A percentile compares a stretch with the other conserved stretches of the same genome.
phyloP scores from a whole-genome alignment of 495 filamentous ascomycete species.

The Trichocladium antarcticum region DNA sequence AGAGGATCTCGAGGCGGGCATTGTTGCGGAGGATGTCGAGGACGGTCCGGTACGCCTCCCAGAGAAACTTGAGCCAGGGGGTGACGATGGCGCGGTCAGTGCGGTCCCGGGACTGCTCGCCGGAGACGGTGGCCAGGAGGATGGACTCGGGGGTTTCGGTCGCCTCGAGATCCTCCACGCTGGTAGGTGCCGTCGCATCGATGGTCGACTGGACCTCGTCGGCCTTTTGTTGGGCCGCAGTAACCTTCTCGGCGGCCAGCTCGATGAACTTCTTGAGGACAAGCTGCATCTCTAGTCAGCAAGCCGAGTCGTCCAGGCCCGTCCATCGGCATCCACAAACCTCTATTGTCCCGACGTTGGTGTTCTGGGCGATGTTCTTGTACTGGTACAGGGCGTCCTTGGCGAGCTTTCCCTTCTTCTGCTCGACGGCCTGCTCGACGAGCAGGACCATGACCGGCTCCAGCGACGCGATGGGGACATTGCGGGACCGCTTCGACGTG shows the following conservation, averaged over 20 bases:
- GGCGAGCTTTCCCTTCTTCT: conserved; percentile 92
- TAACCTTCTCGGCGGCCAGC: conserved; percentile 90
- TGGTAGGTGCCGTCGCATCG: conserved; percentile 56
- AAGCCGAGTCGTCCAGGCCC: conserved; percentile 6
- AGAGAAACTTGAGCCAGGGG: conserved; percentile 97
- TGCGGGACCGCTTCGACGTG: conserved; percentile 91
- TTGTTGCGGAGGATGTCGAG: conserved; percentile 98
- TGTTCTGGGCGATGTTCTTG: conserved; percentile 99
- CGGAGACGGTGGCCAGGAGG: conserved; percentile 91
- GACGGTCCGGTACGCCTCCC: conserved; percentile 99
- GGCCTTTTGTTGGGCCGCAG: conserved; percentile 88
- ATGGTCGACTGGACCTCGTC: conserved; percentile 85
- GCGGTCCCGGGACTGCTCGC: conserved; percentile 90
- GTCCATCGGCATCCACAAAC: conserved; percentile 30
- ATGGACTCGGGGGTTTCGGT: conserved; percentile 97
- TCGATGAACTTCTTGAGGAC: conserved; percentile 97
- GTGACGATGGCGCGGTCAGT: conserved; percentile 97
- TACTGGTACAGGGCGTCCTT: conserved; percentile 99
- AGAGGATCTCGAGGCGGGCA: conserved; percentile 91
- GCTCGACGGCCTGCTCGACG: conserved; percentile 90
- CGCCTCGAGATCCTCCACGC: conserved; percentile 90
- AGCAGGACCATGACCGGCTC: conserved; percentile 98
- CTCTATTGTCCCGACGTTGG: conserved; percentile 96
- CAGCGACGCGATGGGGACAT: conserved; percentile 89
- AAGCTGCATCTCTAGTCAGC: conserved; percentile 40